Evolutionary conservation across 176 grass and related monocot genomes (phyloP), one percentile per base, ranked within the genome.

Genomic region (Oryza longistaminata): DNA sequence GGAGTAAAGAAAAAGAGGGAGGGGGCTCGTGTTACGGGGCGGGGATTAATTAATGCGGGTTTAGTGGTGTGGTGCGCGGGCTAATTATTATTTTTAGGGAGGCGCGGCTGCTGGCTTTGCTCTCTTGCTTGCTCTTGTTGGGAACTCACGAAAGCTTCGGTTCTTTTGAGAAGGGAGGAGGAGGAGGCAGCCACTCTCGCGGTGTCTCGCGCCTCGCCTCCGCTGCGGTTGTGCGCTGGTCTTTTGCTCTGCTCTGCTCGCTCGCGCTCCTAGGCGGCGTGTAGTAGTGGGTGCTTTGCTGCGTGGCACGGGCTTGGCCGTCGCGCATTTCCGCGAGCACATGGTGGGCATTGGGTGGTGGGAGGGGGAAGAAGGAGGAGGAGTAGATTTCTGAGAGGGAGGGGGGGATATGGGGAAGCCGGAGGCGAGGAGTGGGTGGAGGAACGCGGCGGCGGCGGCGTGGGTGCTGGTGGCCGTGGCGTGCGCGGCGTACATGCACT

Each of bases 161-260:
- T 88, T 85, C 93, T 95, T 95, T 98, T 95, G 88, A 98, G 89
- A 87, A 87, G 89, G 85, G 85, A 85, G 25, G n/a, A 17, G 13
- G 13, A 49, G 13, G 3, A 46, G 11, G 9, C 49, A 82, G 43
- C 88, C 92, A 90, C 90, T 25, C 65, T 50, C 25, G 22, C 69
- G 27, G 33, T 14, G 29, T 31, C 29, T 31, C 29, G 29, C 29
- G 29, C 29, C 39, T 76, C 68, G 67, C 39, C 39, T 40, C 39
- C 55, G 26, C 65, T 65, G 16, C 86, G 52, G 64, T 22, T 46
- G 9, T 64, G 80, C 34, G 55, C 45, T 55, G 49, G 34, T 13
- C 16, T 43, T n/a, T n/a, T n/a, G n/a, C n/a, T n/a, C n/a, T n/a
- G n/a, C n/a, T n/a, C n/a, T 37, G 42, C 24, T 39, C 24, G 39